phyloP scores from a whole-genome alignment of 192 early-diverging fungal genomes.

The Linnemannia elongata region DNA sequence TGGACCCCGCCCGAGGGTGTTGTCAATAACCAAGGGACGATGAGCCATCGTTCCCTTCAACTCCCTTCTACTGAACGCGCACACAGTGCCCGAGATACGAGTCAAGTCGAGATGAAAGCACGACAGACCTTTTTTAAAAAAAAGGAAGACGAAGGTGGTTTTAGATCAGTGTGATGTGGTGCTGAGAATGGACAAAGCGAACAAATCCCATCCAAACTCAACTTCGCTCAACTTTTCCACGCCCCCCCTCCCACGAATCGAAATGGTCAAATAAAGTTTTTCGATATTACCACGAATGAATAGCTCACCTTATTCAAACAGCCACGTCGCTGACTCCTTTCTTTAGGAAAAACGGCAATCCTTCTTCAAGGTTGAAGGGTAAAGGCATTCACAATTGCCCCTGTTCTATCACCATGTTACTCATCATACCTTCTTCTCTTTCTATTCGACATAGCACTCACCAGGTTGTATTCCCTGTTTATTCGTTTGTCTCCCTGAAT shows the following conservation, averaged over 20 bases:
- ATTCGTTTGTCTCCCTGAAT: background rate
- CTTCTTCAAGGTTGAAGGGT: background rate
- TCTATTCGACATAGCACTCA: background rate
- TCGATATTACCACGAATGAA: conserved; percentile 3
- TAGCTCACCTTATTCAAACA: background rate
- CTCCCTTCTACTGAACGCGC: background rate
- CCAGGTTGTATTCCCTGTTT: background rate
- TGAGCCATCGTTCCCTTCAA: background rate
- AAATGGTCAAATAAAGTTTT: conserved; percentile 7
- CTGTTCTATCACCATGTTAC: background rate
- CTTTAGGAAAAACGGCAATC: conserved; percentile 18
- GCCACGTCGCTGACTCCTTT: conserved; percentile 4
- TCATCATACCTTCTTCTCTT: background rate
- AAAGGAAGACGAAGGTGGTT: background rate
- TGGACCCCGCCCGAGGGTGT: background rate
- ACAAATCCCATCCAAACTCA: background rate
- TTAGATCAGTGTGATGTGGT: background rate
- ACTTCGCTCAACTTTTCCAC: background rate
- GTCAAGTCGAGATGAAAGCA: background rate
- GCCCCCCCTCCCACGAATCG: background rate
- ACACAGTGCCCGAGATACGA: background rate
- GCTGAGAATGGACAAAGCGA: background rate
- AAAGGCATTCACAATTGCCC: background rate
- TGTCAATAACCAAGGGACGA: background rate
- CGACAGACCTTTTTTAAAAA: background rate